Base-by-base conservation (phyloP, 2,329 filamentous ascomycete genomes). In the Talaromyces sp. region DNA sequence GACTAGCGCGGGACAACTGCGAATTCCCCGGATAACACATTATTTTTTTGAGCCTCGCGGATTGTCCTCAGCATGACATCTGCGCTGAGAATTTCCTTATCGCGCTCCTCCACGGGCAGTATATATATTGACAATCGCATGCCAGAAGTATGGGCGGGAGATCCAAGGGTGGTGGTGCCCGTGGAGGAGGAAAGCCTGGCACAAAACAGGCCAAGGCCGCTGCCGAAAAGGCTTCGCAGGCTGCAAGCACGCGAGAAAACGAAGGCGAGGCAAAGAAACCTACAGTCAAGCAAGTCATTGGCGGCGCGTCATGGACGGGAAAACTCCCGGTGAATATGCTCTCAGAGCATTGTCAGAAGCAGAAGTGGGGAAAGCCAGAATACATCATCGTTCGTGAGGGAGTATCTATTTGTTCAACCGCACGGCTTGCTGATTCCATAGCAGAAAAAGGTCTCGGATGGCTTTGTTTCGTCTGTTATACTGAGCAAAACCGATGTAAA, bases 241-340 rank as follows among this genome's bases (percentile, higher is more conserved):
- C 59, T 46, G 68, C 70, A 66, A 75, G 69, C 63, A 71, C 64
- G 62, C 65, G 63, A 59, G 69, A 65, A 64, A 74, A 77, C 55
- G 76, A 72, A 7, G 64, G 73, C 17, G 75, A 77, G 43, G 74
- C 77, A n/a, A 86, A 85, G 72, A 85, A 83, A 67, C 84, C 85
- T 46, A 81, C 85, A 55, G 84, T 83, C 24, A 79, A 84, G 75
- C 91, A 96, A 67, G 80, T 99, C 65, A 96, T 99, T 70, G 95
- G 92, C 49, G 95, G 95, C 55, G 86, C 91, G 61, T 97, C 92
- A 67, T 99, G 95, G 95, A 99, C 95, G 0, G 95, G 95, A 46
- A 99, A 99, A 74, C 80, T 99, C 32, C 95, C 95, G 1, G 90
- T 97, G 65, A 97, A 96, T 72, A 83, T 98, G 69, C 84, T 98